These are phyloP conservation scores for Trichoderma koningiopsis DNA, from an alignment of 2,329 filamentous ascomycete species.

Conservation along the genomic window DNA sequence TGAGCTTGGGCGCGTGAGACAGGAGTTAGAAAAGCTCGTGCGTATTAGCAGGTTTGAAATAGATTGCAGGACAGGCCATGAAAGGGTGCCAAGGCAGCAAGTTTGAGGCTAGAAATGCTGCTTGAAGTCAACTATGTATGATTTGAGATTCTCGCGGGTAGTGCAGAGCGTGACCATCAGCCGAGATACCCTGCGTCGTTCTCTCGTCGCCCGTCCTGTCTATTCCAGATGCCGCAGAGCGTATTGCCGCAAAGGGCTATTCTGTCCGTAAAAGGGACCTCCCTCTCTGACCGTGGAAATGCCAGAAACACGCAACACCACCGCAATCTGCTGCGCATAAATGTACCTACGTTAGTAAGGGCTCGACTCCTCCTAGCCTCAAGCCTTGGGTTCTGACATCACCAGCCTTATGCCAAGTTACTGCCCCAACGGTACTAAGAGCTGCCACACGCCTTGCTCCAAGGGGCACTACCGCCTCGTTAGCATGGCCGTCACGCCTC, in stretches of 20 bases:
- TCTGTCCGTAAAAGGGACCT: not conserved
- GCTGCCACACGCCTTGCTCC: not conserved
- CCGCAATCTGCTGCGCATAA: not conserved
- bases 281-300: too few relatives aligned
- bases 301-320: not conserved
- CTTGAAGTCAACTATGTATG: not conserved
- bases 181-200: not conserved
- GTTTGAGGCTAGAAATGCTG: not conserved
- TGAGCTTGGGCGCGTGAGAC: not conserved
- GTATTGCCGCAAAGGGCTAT: not conserved
- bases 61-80: not conserved
- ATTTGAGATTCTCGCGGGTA: not conserved
- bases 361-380: not conserved
- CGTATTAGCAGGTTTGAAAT: not conserved
- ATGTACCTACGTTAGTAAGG: not conserved
- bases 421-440: constrained; percentile 8
- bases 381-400: not conserved
- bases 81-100: not conserved
- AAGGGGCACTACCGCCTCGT: not conserved
- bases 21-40: not conserved
- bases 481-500: not conserved
- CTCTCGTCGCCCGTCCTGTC: not conserved
- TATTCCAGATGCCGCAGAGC: not conserved
- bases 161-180: not conserved
- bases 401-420: constrained; percentile 6